A percentile compares a stretch with the other conserved stretches of the same genome.
Evolutionary conservation across 2,329 filamentous ascomycete genomes (phyloP).

Genomic region (Calonectria crousiana): DNA sequence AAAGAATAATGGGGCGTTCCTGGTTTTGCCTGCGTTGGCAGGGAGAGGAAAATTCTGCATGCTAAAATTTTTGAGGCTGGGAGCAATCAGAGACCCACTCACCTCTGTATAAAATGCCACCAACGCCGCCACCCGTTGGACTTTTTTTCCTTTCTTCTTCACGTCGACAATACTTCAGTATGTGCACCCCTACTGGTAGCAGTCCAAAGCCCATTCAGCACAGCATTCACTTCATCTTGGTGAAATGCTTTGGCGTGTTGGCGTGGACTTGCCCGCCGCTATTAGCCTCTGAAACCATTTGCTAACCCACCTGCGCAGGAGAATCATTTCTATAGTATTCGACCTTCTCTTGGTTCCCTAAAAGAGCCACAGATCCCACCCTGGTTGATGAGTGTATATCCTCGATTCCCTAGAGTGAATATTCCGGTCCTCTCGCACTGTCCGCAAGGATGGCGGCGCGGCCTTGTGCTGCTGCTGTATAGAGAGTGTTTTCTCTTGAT

Average conservation of each 20-base stretch:
- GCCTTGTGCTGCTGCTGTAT: slow-evolving; percentile 65
- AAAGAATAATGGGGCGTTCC: not conserved
- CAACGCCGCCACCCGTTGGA: not conserved
- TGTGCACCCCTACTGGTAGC: not conserved
- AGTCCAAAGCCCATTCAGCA: not conserved
- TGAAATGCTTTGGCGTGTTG: not conserved
- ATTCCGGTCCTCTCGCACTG: slow-evolving; percentile 17
- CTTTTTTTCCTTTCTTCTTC: slow-evolving; percentile 13
- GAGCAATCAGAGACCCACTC: not conserved
- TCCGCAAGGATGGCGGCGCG: slow-evolving; percentile 66
- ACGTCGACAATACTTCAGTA: slow-evolving; percentile 26
- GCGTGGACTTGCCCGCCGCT: not conserved
- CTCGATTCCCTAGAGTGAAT: slow-evolving; percentile 91
- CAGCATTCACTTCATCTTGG: not conserved
- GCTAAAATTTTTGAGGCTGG: slow-evolving; percentile 2
- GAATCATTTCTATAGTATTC: slow-evolving; percentile 99
- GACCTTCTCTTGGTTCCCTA: slow-evolving; percentile 90
- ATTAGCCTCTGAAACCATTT: too few relatives aligned
- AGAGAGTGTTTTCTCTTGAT: slow-evolving; percentile 80
- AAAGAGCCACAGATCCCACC: slow-evolving; percentile 91
- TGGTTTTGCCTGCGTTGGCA: not conserved
- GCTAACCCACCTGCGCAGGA: slow-evolving; percentile 49
- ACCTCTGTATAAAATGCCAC: not conserved
- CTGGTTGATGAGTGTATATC: slow-evolving; percentile 78
- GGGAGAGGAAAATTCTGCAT: slow-evolving; percentile 1